Conservation (phyloP, 2,329 filamentous ascomycete species). For the Penicillium sp. region DNA sequence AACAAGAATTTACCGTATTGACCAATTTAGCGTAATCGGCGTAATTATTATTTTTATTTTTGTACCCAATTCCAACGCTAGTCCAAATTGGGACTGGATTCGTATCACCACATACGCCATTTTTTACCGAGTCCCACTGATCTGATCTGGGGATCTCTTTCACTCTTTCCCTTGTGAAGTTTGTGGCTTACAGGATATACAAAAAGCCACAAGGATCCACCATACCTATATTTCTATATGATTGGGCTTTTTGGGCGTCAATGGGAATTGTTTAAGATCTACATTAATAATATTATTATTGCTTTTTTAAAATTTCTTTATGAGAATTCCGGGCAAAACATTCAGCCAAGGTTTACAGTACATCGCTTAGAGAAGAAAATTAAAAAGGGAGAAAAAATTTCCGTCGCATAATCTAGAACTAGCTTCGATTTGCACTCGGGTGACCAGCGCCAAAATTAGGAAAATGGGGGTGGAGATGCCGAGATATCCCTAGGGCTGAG, state of each 20-base stretch:
- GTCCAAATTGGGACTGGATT: constrained; percentile 4
- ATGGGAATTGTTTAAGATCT: constrained; percentile 2
- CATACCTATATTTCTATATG: background rate
- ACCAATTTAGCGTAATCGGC: background rate
- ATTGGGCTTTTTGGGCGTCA: constrained; percentile 8
- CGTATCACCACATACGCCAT: background rate
- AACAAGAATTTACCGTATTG: constrained; percentile 5
- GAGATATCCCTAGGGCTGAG: constrained; percentile 17
- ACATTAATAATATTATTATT: background rate
- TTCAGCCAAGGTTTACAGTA: background rate
- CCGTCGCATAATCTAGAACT: constrained; percentile 3
- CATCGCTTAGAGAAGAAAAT: background rate
- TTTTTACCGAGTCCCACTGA: constrained; percentile 14
- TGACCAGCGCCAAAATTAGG: constrained; percentile 10
- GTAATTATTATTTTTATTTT: background rate
- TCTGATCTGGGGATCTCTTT: constrained; percentile 10
- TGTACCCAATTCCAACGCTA: constrained; percentile 1
- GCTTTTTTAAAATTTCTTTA: background rate
- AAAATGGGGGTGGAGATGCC: constrained; percentile 9
- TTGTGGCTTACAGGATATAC: constrained; percentile 9
- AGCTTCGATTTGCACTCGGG: constrained; percentile 10
- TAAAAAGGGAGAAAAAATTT: background rate
- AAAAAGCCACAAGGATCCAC: constrained; percentile 8
- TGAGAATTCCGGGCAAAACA: background rate
- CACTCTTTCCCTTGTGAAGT: constrained; percentile 1